These are phyloP conservation scores for Tetradesmus obliquus DNA, from an alignment of 139 green algal species.

Conservation along the genomic window DNA sequence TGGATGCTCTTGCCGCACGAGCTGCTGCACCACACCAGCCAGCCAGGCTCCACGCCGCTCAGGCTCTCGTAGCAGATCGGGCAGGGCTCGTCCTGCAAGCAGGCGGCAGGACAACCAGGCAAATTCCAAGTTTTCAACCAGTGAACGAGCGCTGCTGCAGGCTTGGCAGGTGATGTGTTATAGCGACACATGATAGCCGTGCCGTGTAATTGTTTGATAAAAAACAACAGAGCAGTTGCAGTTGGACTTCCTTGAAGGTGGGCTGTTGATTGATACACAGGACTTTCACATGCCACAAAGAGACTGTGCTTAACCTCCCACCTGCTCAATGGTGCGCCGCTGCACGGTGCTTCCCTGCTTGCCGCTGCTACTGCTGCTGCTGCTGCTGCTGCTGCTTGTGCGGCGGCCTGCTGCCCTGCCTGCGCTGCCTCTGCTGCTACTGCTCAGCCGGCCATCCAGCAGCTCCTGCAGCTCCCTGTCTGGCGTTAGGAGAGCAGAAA, in stretches of 20 bases:
- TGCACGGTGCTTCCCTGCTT: background rate
- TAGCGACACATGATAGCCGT: too few relatives aligned
- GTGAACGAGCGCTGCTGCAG: too few relatives aligned
- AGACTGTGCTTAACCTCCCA: background rate
- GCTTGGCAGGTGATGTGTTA: too few relatives aligned
- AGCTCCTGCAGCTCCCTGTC: conserved; percentile 20
- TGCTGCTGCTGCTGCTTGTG: background rate
- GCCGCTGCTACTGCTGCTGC: background rate
- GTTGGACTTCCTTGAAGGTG: too few relatives aligned
- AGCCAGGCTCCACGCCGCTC: background rate
- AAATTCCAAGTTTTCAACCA: background rate
- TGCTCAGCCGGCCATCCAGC: background rate
- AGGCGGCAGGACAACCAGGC: background rate
- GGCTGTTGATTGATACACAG: too few relatives aligned
- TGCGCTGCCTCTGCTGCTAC: background rate
- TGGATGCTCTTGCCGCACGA: conserved; percentile 29
- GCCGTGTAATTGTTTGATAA: too few relatives aligned
- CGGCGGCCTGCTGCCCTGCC: background rate
- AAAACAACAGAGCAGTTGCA: too few relatives aligned
- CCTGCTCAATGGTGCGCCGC: conserved; percentile 12
- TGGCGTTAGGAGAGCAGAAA: background rate
- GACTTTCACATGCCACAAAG: too few relatives aligned
- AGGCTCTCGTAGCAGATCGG: conserved; percentile 26
- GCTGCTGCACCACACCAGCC: conserved; percentile 27
- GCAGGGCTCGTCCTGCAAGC: conserved; percentile 28